phyloP scores from a whole-genome alignment of 176 grass and related monocot genomes.

The Ampelocalamus luodianensis region DNA sequence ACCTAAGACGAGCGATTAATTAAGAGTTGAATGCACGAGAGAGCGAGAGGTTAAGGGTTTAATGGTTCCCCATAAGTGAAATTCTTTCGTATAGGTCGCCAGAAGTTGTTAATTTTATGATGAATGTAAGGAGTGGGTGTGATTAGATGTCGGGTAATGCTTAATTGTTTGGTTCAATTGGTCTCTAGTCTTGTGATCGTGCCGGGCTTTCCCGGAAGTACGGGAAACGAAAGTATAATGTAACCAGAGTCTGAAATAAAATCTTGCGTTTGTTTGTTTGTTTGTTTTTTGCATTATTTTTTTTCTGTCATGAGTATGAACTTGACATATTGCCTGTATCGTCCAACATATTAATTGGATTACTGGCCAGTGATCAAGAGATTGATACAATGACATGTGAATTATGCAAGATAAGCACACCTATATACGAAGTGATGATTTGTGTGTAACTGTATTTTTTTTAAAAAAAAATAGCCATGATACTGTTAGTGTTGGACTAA shows the following conservation, averaged over 20 bases:
- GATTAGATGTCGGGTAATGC: not conserved
- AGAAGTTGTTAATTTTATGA: not conserved
- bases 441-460: too few species aligned
- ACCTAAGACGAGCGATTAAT: constrained; percentile 24
- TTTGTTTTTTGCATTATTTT: not conserved
- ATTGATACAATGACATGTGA: not conserved
- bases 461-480: too few species aligned
- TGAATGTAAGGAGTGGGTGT: not conserved
- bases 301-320: not conserved
- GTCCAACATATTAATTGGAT: not conserved
- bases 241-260: constrained; percentile 10
- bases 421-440: not conserved
- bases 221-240: not conserved
- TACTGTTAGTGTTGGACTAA: too few species aligned
- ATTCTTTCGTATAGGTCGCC: not conserved
- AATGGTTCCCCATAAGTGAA: not conserved
- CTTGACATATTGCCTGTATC: not conserved
- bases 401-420: not conserved
- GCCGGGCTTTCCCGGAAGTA: not conserved
- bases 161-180: constrained; percentile 33
- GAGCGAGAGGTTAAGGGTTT: not conserved
- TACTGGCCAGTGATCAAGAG: not conserved
- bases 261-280: not conserved
- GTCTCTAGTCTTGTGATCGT: not conserved
- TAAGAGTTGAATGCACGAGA: not conserved